Base-by-base conservation (phyloP, 148 eudicot genomes). In the Fagopyrum esculentum region DNA sequence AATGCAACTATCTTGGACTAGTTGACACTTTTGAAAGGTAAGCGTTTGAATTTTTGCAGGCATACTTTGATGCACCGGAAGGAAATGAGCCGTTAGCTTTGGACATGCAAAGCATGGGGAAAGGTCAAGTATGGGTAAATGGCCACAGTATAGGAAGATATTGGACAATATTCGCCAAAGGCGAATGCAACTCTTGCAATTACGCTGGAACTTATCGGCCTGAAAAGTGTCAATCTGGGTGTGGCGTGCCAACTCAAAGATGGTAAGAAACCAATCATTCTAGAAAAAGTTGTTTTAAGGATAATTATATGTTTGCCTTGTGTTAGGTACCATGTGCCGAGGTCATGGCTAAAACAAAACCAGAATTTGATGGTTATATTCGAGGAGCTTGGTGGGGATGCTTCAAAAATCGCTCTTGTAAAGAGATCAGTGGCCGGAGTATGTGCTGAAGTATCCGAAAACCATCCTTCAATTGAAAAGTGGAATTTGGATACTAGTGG, bases 61-160 rank as follows among this genome's bases (percentile, higher is more conserved):
- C 94, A 7, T 79, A 88, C 77, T 95, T 95, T 78, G 85, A 88
- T 85, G 89, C 89, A 22, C 96, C 97, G 6, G 77, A 68, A 35
- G 99, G 94, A 44, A 68, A 79, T 9, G 99, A 85, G 59, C 99
- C 97, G 4, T 78, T 95, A 81, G 99, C 94, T 52, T 17, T 95
- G 73, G 97, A 92, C 81, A 84, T 95, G 97, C 70, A 81, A 19
- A 92, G 94, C 77, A 92, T 95, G 99, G 96, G 91, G 17, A 95
- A 90, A 81, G 99, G 99, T 77, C 90, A 95, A 85, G 83, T 89
- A 52, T 95, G 99, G 99, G 86, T 95, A 83, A 95, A 95, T 55
- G 97, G 99, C 0, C 86, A 87, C 68, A 92, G 94, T 86, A 83
- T 95, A 45, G 99, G 99, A 35, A 84, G 99, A 82, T 95, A 95